Conservation (phyloP, 345 rosid genomes). For the Gossypium rotundifolium region DNA sequence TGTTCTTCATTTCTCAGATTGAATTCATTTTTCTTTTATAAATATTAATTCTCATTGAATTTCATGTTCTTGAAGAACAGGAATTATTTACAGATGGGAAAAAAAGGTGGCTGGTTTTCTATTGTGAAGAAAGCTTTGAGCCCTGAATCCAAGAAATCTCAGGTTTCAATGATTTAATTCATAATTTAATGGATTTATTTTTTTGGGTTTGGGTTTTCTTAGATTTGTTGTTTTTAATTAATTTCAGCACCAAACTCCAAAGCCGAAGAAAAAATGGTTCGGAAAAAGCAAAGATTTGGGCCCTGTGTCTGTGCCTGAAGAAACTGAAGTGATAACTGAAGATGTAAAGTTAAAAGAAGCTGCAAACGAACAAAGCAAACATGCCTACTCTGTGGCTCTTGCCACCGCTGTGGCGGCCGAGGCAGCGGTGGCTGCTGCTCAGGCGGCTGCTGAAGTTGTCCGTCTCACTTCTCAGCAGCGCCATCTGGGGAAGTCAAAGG, state of each 20-base stretch:
- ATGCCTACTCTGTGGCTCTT: slow-evolving; percentile 60
- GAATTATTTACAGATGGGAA: slow-evolving; percentile 51
- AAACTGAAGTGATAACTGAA: slow-evolving; percentile 14
- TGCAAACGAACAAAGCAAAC: slow-evolving; percentile 50
- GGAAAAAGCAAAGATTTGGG: slow-evolving; percentile 37
- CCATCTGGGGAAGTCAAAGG: slow-evolving; percentile 44
- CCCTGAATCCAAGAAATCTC: slow-evolving; percentile 43
- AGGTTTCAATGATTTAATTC: slow-evolving; percentile 27
- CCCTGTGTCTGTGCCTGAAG: slow-evolving; percentile 28
- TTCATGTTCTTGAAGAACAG: slow-evolving; percentile 9
- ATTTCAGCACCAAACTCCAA: slow-evolving; percentile 30
- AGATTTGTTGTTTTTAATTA: background rate
- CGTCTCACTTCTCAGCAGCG: slow-evolving; percentile 42
- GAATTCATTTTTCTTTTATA: background rate
- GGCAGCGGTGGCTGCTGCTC: slow-evolving; percentile 41
- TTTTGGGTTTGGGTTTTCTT: background rate
- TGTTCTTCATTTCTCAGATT: slow-evolving; percentile 4
- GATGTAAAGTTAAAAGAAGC: slow-evolving; percentile 37
- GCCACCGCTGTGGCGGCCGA: slow-evolving; percentile 65
- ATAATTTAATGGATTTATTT: background rate
- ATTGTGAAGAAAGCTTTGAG: slow-evolving; percentile 68
- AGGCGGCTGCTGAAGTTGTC: slow-evolving; percentile 27
- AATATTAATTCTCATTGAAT: background rate
- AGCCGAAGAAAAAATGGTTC: slow-evolving; percentile 55
- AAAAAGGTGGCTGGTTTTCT: slow-evolving; percentile 66